Conservation (phyloP, 2,329 filamentous ascomycete genomes). For the Mariannaea sp. region DNA sequence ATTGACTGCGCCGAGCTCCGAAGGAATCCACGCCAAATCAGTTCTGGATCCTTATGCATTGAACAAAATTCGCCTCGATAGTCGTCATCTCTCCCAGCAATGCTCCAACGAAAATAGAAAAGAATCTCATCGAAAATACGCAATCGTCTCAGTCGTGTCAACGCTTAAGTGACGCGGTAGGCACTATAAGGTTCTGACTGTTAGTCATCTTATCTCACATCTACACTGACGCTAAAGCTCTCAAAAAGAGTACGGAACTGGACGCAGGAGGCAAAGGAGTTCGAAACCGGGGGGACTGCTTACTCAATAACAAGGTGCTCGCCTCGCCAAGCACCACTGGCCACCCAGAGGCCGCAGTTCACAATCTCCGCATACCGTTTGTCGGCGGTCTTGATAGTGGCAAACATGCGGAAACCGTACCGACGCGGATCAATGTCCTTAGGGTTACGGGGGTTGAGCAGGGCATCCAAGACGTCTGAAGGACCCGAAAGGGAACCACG, state of each 20-base stretch:
- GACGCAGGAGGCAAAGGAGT: neutral
- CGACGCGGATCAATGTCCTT: constrained; percentile 49
- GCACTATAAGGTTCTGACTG: constrained; percentile 32
- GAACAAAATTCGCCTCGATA: neutral
- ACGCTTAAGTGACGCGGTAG: constrained; percentile 42
- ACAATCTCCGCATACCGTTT: constrained; percentile 54
- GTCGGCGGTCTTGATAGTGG: constrained; percentile 56
- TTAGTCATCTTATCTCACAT: constrained; percentile 19
- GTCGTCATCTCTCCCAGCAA: constrained; percentile 8
- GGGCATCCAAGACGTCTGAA: constrained; percentile 48
- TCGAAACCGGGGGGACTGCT: constrained; percentile 19
- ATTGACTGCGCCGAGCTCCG: constrained; percentile 29
- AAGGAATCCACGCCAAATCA: constrained; percentile 22
- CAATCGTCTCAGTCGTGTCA: constrained; percentile 12
- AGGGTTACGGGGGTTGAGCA: constrained; percentile 45
- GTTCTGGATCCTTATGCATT: constrained; percentile 31
- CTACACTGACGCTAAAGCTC: constrained; percentile 2
- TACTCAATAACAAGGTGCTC: constrained; percentile 54
- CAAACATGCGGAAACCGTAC: constrained; percentile 55
- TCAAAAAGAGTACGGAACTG: too few relatives aligned
- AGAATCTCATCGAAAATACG: neutral
- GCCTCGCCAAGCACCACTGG: constrained; percentile 53
- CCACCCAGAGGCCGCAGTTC: constrained; percentile 56
- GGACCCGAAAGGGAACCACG: constrained; percentile 54
- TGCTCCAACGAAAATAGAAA: neutral